Evolutionary conservation across 176 grass and related monocot genomes (phyloP).

Genomic region (Aechmea fasciata): DNA sequence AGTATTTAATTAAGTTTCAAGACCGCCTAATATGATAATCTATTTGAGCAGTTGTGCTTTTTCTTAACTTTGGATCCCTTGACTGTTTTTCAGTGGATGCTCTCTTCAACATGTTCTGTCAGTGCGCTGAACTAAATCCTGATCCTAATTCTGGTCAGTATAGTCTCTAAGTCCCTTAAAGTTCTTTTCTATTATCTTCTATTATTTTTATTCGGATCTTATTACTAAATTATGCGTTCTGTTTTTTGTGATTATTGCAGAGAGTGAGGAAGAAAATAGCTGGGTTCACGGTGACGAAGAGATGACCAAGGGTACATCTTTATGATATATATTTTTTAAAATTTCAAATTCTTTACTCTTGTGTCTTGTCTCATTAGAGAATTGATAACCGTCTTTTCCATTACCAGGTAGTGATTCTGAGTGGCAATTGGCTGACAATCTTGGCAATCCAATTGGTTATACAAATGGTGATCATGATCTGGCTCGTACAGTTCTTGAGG

Average conservation of each 20-base stretch:
- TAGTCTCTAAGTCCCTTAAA: not conserved
- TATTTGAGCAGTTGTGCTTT: too few species aligned
- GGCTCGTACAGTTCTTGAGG: not conserved
- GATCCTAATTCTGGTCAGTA: not conserved
- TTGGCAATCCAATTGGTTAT: constrained; percentile 7
- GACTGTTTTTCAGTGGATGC: not conserved
- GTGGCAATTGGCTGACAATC: not conserved
- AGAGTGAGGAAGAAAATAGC: constrained; percentile 1
- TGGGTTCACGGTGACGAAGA: not conserved
- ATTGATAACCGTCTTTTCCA: too few species aligned
- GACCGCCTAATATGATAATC: too few species aligned
- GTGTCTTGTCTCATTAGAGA: too few species aligned
- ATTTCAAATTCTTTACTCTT: too few species aligned
- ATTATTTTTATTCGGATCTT: not conserved
- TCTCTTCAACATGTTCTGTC: not conserved
- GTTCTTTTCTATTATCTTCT: too few species aligned
- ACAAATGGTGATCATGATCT: constrained; percentile 4
- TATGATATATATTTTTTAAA: too few species aligned
- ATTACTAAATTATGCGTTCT: not conserved
- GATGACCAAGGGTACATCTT: not conserved
- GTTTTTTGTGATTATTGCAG: not conserved
- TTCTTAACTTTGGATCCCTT: not conserved
- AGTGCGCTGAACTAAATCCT: not conserved
- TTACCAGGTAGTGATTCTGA: too few species aligned
- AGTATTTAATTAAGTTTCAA: too few species aligned